These are phyloP conservation scores for Spizellomyces sp. DNA, from an alignment of 192 early-diverging fungal species.

Conservation along the genomic window DNA sequence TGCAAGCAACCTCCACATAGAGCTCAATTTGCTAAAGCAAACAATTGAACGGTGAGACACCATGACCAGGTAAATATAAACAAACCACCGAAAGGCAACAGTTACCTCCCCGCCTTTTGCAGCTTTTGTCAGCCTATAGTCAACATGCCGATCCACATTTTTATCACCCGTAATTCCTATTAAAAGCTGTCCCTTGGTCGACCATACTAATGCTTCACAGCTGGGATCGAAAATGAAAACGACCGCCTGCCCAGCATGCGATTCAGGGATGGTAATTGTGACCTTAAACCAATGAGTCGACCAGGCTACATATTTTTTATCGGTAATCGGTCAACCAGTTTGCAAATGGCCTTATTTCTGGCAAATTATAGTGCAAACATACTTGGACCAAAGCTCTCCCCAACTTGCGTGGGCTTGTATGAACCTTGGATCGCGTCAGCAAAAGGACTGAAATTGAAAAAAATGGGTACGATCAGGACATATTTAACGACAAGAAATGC, in stretches of 20 bases:
- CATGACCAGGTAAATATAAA: neutral
- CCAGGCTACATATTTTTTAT: constrained; percentile 10
- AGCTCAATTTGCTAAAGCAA: constrained; percentile 63
- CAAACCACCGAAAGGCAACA: neutral
- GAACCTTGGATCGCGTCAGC: constrained; percentile 70
- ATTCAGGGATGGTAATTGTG: constrained; percentile 68
- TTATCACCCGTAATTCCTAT: constrained; percentile 87
- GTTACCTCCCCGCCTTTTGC: constrained; percentile 53
- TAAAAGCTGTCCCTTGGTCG: constrained; percentile 73
- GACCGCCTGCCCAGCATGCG: constrained; percentile 76
- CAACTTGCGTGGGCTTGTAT: constrained; percentile 69
- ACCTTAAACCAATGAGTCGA: constrained; percentile 49
- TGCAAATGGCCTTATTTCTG: neutral
- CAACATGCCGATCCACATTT: constrained; percentile 58
- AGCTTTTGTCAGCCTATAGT: constrained; percentile 51
- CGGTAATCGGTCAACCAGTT: neutral
- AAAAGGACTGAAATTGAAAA: constrained; percentile 54
- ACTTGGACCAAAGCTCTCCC: constrained; percentile 82
- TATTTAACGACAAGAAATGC: too few relatives aligned
- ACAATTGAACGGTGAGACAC: too few relatives aligned
- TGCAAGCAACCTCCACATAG: constrained; percentile 90
- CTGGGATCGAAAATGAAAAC: constrained; percentile 82
- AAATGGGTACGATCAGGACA: neutral
- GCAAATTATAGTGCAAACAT: neutral
- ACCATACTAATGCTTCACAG: constrained; percentile 93